A percentile compares a stretch with the other conserved stretches of the same genome.
Conservation (phyloP, 1,284 basidiomycete species). For the Tilletia setariae region DNA sequence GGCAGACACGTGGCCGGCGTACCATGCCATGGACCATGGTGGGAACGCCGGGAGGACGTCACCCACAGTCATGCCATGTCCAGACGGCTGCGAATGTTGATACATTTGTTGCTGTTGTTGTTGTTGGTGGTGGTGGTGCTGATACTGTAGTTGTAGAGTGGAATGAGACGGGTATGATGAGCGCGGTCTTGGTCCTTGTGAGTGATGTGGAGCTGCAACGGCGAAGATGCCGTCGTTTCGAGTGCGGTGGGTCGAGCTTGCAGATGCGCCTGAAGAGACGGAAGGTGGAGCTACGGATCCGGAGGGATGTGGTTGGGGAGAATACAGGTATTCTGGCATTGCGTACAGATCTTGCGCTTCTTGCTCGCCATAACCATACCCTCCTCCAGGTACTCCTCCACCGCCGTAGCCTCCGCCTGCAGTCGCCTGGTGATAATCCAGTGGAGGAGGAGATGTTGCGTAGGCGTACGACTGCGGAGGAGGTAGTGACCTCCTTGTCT, state of each 20-base stretch:
- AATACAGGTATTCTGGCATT: neutral
- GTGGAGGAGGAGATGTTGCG: no score
- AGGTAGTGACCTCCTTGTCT: no score
- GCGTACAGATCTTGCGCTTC: neutral
- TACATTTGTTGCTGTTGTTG: neutral
- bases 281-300: neutral
- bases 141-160: neutral
- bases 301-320: neutral
- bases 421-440: no score
- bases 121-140: neutral
- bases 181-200: neutral
- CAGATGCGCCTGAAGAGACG: constrained; percentile 10
- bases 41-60: constrained; percentile 36
- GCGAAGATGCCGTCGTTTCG: constrained; percentile 8
- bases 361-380: neutral
- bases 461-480: no score
- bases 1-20: constrained; percentile 43
- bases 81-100: no score
- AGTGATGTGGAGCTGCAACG: constrained; percentile 4
- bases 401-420: no score
- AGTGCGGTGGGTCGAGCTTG: neutral
- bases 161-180: neutral
- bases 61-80: constrained; percentile 21
- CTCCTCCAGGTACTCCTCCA: neutral
- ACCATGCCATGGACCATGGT: constrained; percentile 40